A percentile compares a stretch with the other conserved stretches of the same genome.
phyloP scores from a whole-genome alignment of 768 basidiomycete species.

The Amylocystis lapponica region DNA sequence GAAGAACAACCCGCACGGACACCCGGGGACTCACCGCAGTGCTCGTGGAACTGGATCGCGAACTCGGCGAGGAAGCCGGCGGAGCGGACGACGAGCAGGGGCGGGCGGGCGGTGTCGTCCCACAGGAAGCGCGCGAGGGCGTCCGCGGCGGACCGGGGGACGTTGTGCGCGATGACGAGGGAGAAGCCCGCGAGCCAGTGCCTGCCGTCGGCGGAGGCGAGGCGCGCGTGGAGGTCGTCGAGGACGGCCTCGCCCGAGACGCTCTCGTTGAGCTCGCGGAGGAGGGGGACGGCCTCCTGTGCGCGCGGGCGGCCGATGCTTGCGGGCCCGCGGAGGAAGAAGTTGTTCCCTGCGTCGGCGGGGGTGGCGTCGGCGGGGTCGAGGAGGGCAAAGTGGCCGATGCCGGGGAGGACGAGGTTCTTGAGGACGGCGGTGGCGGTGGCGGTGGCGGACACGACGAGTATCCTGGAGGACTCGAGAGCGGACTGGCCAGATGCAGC shows the following conservation, averaged over 20 bases:
- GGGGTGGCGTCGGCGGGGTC: slow-evolving; percentile 56
- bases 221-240: slow-evolving; percentile 25
- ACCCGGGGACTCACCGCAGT: slow-evolving; percentile 52
- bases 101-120: slow-evolving; percentile 49
- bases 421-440: slow-evolving; percentile 89
- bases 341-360: slow-evolving; percentile 91
- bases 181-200: slow-evolving; percentile 30
- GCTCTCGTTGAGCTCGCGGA: slow-evolving; percentile 83
- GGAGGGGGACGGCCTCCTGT: slow-evolving; percentile 66
- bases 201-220: slow-evolving; percentile 15
- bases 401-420: slow-evolving; percentile 94
- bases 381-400: slow-evolving; percentile 93
- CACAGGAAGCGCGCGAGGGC: slow-evolving; percentile 64
- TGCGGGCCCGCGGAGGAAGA: slow-evolving; percentile 77
- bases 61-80: slow-evolving; percentile 91
- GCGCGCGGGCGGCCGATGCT: slow-evolving; percentile 81
- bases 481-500: slow-evolving; percentile 87
- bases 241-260: slow-evolving; percentile 71
- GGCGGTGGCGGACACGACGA: slow-evolving; percentile 76
- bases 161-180: slow-evolving; percentile 82
- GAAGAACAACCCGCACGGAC: background rate
- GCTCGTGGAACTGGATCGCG: slow-evolving; percentile 84
- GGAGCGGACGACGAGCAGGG: slow-evolving; percentile 74
- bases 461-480: slow-evolving; percentile 76
- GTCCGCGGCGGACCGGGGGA: slow-evolving; percentile 49